Evolutionary conservation across 176 grass and related monocot genomes (phyloP), one percentile per base, ranked within the genome.

Genomic region (Eragrostis nindensis): DNA sequence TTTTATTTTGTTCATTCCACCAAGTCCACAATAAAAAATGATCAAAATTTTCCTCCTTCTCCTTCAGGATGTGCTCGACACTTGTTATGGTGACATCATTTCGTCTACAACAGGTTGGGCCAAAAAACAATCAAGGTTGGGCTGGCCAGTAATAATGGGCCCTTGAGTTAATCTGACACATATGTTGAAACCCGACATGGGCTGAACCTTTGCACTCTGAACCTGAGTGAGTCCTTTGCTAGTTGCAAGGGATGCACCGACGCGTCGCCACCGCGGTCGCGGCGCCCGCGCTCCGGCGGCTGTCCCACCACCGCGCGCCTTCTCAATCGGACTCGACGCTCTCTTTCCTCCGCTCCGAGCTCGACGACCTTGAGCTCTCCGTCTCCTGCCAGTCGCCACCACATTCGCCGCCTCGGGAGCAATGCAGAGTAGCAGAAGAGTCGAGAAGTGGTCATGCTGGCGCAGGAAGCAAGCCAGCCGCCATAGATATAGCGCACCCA

Each of bases 401-500:
- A 13, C 80, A 27, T n/a, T 15, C 61, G 25, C 62, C 47, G 5
- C 40, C 45, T 7, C 43, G 16, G 2, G 83, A 61, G 44, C 44
- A 76, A 82, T 75, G 84, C 11, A 75, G 76, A 54, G 57, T 45
- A 54, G 41, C 21, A 17, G 43, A 75, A 68, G 62, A 73, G 60
- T 48, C 63, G 61, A 64, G 53, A 39, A 7, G 60, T n/a, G 77
- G 78, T 5, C 59, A 68, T 25, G 61, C 74, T 67, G 44, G 7
- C 8, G 19, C 47, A 8, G 59, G 54, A 30, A 44, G 39, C 57
- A 14, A 8, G 26, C 79, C 36, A 46, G 77, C n/a, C 63, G 74
- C 83, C 14, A 90, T 90, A 70, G 90, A 86, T 43, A 84, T 95
- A 43, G 88, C 78, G n/a, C 87, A 92, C 50, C 87, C 93, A 32